These are phyloP conservation scores for Calonectria henricotiae DNA, from an alignment of 2,329 filamentous ascomycete genomes.

Conservation along the genomic window DNA sequence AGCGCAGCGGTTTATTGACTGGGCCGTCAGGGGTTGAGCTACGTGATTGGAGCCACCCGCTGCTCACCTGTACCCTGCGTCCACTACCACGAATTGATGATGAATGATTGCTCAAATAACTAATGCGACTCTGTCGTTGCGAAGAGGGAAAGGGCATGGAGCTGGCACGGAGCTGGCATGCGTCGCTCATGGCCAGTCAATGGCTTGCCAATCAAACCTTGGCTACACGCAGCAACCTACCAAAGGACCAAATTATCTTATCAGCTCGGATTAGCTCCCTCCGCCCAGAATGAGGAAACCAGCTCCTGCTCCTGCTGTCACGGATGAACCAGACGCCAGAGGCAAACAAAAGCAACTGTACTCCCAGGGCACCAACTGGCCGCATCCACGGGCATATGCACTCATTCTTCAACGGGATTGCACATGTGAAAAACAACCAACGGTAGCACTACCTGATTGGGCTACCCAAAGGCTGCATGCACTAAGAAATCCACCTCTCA, in stretches of 20 bases:
- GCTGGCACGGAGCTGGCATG: not conserved
- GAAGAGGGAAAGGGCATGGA: not conserved
- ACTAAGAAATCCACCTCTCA: constrained; percentile 6
- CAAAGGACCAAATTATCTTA: not conserved
- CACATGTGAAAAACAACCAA: constrained; percentile 4
- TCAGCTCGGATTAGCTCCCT: not conserved
- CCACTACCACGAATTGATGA: constrained; percentile 3
- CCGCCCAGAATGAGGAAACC: constrained; percentile 7
- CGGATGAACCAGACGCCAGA: not conserved
- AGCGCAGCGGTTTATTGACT: constrained; percentile 54
- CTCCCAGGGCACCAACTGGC: not conserved
- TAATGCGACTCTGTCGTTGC: constrained; percentile 1
- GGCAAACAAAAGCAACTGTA: constrained; percentile 6
- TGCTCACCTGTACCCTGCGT: not conserved
- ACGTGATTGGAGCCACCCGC: constrained; percentile 6
- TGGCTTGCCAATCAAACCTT: not conserved
- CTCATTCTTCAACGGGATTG: constrained; percentile 12
- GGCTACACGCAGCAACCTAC: not conserved
- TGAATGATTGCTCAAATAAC: constrained; percentile 4
- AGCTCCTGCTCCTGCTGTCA: not conserved
- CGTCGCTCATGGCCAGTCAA: constrained; percentile 7
- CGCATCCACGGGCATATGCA: not conserved
- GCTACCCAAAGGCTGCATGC: not conserved
- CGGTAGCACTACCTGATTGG: constrained; percentile 10
- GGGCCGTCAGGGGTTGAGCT: constrained; percentile 35